Conservation (phyloP, 2,329 filamentous ascomycete genomes). For the Onygena corvina region DNA sequence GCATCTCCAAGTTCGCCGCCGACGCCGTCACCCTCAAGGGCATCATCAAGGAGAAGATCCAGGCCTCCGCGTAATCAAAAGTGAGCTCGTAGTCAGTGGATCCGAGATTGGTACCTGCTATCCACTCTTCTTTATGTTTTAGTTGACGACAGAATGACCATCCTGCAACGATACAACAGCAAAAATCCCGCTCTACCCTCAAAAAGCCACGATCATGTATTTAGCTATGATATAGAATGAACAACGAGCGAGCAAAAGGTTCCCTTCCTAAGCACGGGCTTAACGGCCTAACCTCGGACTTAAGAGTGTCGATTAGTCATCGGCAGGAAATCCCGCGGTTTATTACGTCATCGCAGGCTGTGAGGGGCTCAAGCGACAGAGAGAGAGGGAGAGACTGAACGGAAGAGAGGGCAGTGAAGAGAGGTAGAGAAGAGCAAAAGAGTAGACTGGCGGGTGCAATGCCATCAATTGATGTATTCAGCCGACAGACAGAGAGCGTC, state of each 20-base stretch:
- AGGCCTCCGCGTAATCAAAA: slow-evolving; percentile 21
- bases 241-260: too few species aligned
- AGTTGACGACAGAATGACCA: too few species aligned
- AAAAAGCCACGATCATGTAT: too few species aligned
- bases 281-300: too few species aligned
- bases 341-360: slow-evolving; percentile 4
- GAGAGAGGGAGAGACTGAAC: not conserved
- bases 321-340: not conserved
- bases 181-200: too few species aligned
- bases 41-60: slow-evolving; percentile 78
- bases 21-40: slow-evolving; percentile 89
- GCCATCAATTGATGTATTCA: too few species aligned
- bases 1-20: slow-evolving; percentile 98
- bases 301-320: not conserved
- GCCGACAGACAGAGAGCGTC: too few species aligned
- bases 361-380: too few species aligned
- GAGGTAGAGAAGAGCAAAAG: not conserved
- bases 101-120: not conserved
- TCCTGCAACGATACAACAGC: too few species aligned
- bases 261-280: too few species aligned
- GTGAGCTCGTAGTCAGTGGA: not conserved
- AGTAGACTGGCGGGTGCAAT: not conserved
- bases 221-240: too few species aligned
- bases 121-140: too few species aligned
- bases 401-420: not conserved